phyloP scores from a whole-genome alignment of 2,329 filamentous ascomycete genomes.

The Aspergillus sp. region DNA sequence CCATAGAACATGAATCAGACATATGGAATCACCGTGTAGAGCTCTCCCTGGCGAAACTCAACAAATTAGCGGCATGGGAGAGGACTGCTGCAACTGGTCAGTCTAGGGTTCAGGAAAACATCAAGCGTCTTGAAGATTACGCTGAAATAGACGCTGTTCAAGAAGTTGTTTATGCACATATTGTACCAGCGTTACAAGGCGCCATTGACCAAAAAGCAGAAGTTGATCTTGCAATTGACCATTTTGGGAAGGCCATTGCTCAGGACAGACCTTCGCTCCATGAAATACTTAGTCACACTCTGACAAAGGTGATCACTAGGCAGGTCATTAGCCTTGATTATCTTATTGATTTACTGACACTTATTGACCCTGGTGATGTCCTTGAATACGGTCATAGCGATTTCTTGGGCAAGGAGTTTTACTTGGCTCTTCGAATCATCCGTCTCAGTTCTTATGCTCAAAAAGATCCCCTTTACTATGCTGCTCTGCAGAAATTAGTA shows the following conservation, averaged over 20 bases:
- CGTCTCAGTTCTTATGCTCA: slow-evolving; percentile 52
- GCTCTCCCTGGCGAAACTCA: slow-evolving; percentile 81
- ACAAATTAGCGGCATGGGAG: slow-evolving; percentile 61
- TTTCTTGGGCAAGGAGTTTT: slow-evolving; percentile 62
- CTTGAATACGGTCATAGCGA: slow-evolving; percentile 43
- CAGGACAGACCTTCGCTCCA: slow-evolving; percentile 62
- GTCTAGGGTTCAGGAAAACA: slow-evolving; percentile 38
- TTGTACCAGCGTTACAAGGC: slow-evolving; percentile 62
- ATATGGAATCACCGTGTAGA: slow-evolving; percentile 93
- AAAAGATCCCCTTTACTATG: slow-evolving; percentile 36
- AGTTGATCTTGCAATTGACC: slow-evolving; percentile 68
- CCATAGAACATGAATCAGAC: slow-evolving; percentile 67
- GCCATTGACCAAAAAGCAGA: slow-evolving; percentile 79
- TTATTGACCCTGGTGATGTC: slow-evolving; percentile 58
- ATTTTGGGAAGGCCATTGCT: slow-evolving; percentile 51
- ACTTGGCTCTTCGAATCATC: slow-evolving; percentile 60
- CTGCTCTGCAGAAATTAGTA: slow-evolving; percentile 45
- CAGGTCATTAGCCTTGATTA: slow-evolving; percentile 58
- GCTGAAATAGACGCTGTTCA: slow-evolving; percentile 73
- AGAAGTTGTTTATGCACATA: slow-evolving; percentile 66
- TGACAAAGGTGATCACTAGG: slow-evolving; percentile 67
- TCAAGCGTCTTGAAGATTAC: slow-evolving; percentile 56
- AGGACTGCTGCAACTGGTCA: slow-evolving; percentile 16
- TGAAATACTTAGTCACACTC: slow-evolving; percentile 64
- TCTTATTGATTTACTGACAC: slow-evolving; percentile 64